Evolutionary conservation across 768 basidiomycete genomes (phyloP), one percentile per base, ranked within the genome.

Genomic region (Cystofilobasidium macerans): DNA sequence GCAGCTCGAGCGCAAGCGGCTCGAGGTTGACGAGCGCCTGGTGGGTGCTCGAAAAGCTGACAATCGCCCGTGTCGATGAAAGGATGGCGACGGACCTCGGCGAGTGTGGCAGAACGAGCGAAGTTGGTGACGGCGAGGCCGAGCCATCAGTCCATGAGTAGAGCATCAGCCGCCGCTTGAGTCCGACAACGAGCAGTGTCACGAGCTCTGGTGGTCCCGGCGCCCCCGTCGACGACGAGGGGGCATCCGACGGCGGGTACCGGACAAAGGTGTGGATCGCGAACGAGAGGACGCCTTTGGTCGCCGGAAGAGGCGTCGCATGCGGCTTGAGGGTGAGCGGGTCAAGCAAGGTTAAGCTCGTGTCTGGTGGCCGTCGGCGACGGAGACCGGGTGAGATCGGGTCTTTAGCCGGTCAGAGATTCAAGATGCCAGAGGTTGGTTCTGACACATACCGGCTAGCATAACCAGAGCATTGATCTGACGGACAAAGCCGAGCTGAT

Each of bases 401-500:
- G 20, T 14, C 33, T 36, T 13, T 26, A 35, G 57, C 22, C 30
- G 7, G 48, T 30, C 32, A 54, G 47, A 30, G 38, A 60, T 26
- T n/a, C 30, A 30, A n/a, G 32, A 67, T n/a, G n/a, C n/a, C n/a
- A n/a, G n/a, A n/a, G n/a, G n/a, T n/a, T n/a, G n/a, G n/a, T n/a
- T n/a, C n/a, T n/a, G n/a, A n/a, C n/a, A n/a, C 81, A 66, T 72
- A 90, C 93, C 93, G 30, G 89, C 87, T 5, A 98, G 81, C 6
- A 88, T 79, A 3, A 89, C 85, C 28, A 99, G 78, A 4, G 88
- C 87, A 71, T 89, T 86, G n/a, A 88, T 82, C 70, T 90, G 88
- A 69, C 85, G 85, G 69, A 97, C 81, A 61, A 85, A 86, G 0
- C 86, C 89, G 3, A 99, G 78, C 73, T 93, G 90, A 63, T 98